Percentiles rank a stretch among this genome's conserved stretches.
Conservation (phyloP, 768 basidiomycete species). For the Lepiota brunneoincarnata region DNA sequence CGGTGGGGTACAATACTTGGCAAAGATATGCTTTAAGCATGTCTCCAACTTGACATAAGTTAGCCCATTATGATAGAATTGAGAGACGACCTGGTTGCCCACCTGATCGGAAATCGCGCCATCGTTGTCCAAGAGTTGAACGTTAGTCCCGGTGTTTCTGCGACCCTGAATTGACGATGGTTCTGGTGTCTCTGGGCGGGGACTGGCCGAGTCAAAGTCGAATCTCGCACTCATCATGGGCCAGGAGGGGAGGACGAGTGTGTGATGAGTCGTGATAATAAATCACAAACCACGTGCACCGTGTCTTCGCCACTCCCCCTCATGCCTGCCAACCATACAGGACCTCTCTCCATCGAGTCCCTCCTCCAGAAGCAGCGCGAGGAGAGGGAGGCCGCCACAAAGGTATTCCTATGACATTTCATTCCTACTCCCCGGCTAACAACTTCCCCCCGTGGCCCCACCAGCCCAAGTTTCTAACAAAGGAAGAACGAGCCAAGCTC, state of each 20-base stretch:
- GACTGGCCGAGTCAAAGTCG: slow-evolving; percentile 36
- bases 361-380: slow-evolving; percentile 83
- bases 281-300: slow-evolving; percentile 13
- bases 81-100: slow-evolving; percentile 13
- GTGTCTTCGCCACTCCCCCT: slow-evolving; percentile 11
- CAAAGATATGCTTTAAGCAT: slow-evolving; percentile 75
- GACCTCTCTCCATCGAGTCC: slow-evolving; percentile 87
- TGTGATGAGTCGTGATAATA: background rate
- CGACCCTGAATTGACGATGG: slow-evolving; percentile 59
- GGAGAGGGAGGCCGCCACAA: slow-evolving; percentile 88
- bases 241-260: background rate
- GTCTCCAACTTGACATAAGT: slow-evolving; percentile 49
- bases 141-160: slow-evolving; percentile 39
- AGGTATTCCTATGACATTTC: slow-evolving; percentile 46
- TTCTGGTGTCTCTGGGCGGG: slow-evolving; percentile 61
- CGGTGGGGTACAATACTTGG: slow-evolving; percentile 67
- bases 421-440: background rate
- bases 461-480: slow-evolving; percentile 93
- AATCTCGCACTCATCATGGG: slow-evolving; percentile 17
- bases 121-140: slow-evolving; percentile 67
- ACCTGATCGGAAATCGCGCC: slow-evolving; percentile 68
- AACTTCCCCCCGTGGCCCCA: slow-evolving; percentile 5
- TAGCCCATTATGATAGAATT: background rate
- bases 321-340: slow-evolving; percentile 49
- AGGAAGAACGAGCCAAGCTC: slow-evolving; percentile 85